Base-by-base conservation (phyloP, 192 early-diverging fungal genomes). In the Spizellomyces sp. region DNA sequence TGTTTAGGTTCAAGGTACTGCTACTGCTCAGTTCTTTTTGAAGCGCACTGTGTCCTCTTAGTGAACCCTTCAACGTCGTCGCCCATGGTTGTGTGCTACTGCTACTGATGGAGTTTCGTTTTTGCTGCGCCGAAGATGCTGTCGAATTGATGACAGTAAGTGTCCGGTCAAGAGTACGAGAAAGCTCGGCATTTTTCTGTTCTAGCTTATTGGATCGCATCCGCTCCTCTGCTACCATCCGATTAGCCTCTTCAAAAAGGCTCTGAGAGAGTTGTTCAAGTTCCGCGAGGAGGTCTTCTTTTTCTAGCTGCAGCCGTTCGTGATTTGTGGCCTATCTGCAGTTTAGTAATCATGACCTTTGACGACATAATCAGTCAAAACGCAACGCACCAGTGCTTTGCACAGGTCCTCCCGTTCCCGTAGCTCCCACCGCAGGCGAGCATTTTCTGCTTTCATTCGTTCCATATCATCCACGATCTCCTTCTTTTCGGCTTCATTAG, bases 161-260 rank as follows among this genome's bases (percentile, higher is more conserved):
- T 9, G 67, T 58, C 12, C 67, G 67, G 43, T 69, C 67, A 7
- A 69, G 44, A 44, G 67, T 58, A 15, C 55, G 55, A 8, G 67
- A 27, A 59, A 70, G 69, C 69, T 70, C 59, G 8, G n/a, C 59
- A 22, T 70, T 70, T 21, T 48, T 41, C 15, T 48, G 44, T 45
- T 27, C 58, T 12, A 70, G 58, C 42, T 41, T 14, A n/a, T 27
- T n/a, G 21, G 69, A n/a, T n/a, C 59, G 58, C 8, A 21, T 48
- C 14, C 70, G 59, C 48, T 71, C 70, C 10, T 71, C 70, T 8
- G 70, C 44, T 46, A 71, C 70, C 70, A 71, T 71, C 12, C 70
- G 70, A 47, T 71, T 71, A 8, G 70, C 70, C 64, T 71, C 70
- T 47, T 64, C n/a, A 41, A 71, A 71, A 15, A 71, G 22, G 9